phyloP scores from a whole-genome alignment of 768 basidiomycete genomes.

The Russula compacta region DNA sequence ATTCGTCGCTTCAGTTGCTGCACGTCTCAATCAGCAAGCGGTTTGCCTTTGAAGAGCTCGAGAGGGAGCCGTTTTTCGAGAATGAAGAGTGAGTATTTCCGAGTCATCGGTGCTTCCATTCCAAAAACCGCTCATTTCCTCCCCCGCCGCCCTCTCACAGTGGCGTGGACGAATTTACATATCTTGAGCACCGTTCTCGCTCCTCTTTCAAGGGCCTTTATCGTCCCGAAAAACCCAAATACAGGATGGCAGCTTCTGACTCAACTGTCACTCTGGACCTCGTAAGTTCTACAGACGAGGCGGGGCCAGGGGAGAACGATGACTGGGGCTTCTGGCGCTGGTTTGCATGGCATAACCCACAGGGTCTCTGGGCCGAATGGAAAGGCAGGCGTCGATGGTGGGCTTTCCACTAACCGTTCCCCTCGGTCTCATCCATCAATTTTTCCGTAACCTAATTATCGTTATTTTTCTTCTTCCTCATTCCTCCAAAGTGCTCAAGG shows the following conservation, averaged over 20 bases:
- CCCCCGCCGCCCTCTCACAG: not conserved
- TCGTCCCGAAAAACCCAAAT: slow-evolving; percentile 18
- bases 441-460: slow-evolving; percentile 1
- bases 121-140: not conserved
- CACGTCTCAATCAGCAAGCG: slow-evolving; percentile 15
- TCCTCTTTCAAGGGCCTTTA: slow-evolving; percentile 7
- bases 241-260: slow-evolving; percentile 4
- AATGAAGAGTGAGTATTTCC: slow-evolving; percentile 15
- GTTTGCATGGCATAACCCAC: slow-evolving; percentile 20
- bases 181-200: slow-evolving; percentile 15
- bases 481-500: not conserved
- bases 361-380: slow-evolving; percentile 19
- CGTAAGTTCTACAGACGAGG: slow-evolving; percentile 12
- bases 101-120: not conserved
- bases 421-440: not conserved
- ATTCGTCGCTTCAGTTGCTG: not conserved
- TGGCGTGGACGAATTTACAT: slow-evolving; percentile 13
- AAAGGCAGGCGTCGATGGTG: slow-evolving; percentile 14
- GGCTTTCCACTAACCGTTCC: slow-evolving; percentile 2
- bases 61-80: slow-evolving; percentile 15
- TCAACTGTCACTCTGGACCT: slow-evolving; percentile 11
- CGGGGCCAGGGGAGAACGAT: not conserved
- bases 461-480: slow-evolving; percentile 4
- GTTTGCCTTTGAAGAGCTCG: slow-evolving; percentile 17
- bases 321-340: slow-evolving; percentile 17